Base-by-base conservation (phyloP, 2,329 filamentous ascomycete genomes). In the Geosmithia putterillii region DNA sequence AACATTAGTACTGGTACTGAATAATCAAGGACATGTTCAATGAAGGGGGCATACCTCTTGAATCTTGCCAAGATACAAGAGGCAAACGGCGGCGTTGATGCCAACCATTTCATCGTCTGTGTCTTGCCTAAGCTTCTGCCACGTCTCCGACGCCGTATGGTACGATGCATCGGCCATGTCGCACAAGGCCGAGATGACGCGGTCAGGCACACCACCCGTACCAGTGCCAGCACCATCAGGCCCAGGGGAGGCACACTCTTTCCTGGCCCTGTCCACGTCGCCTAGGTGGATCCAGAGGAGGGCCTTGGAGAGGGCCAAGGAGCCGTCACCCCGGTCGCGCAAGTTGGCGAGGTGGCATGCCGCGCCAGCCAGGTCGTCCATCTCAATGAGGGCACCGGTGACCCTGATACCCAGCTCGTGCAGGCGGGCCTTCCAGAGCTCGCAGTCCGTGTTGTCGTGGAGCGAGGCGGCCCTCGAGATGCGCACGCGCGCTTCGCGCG, bases 291-390 rank as follows among this genome's bases (percentile, higher is more conserved):
- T 65, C 70, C 81, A 85, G 32, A 95, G 63, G 34, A 96, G 66
- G 2, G 82, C 75, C 47, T 69, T 71, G 4, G 74, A 66, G 12
- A 70, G 60, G 3, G 60, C 60, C 47, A 73, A 51, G 59, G 65
- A 63, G 18, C 60, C 56, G 52, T 65, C 53, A 52, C 65, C 54
- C 3, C 57, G 52, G 15, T 57, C 59, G 41, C 57, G 64, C 14
- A 94, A 59, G 3, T 70, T 77, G 18, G 69, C 67, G 2, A 98
- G 65, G 53, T 94, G 87, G 23, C 81, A 69, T 1, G 74, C 78
- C 0, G 90, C 92, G 4, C 85, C 86, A 2, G 84, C 78, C 0
- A 94, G 58, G 56, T 98, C 90, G 8, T 87, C 86, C 80, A 95
- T 94, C 59, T 92, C 85, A 6, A 90, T 71, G 22, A 92, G 63